Evolutionary conservation across 148 eudicot genomes (phyloP), one percentile per base, ranked within the genome.

Genomic region (Vaccinium vitisidaea): DNA sequence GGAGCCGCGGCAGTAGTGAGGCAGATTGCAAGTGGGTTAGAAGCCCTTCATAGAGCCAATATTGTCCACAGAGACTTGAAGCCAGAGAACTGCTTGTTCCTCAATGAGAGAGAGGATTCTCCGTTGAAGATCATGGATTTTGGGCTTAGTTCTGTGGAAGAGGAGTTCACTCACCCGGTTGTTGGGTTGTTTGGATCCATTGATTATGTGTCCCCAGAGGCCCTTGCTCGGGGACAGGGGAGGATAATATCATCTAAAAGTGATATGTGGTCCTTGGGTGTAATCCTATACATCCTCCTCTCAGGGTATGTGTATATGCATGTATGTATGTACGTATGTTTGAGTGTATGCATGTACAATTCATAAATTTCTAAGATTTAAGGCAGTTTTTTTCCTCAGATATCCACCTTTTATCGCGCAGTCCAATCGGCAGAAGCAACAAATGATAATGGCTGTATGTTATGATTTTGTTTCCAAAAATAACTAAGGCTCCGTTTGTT

Each of bases 201-300:
- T 12, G 93, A 91, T 84, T 91, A 89, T 77, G 91, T 91, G 8
- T 91, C 93, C 13, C 93, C 93, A 1, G 93, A 91, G 88, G 93
- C 90, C 12, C 86, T 91, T 21, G 82, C 87, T 5, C 84, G 81
- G 23, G 87, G 83, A 21, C 85, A 56, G 25, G 53, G 79, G 1
- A 46, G 30, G 6, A 11, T 48, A 76, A 77, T 91, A 6, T 86
- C 91, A 6, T 9, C 85, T 13, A 89, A 84, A 46, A 88, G 88
- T 75, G 93, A 91, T 82, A 87, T 91, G 80, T 91, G 93, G 93
- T 88, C 93, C 18, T 84, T 91, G 81, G 93, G 93, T 69, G 91
- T 91, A 23, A 91, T 91, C 65, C 78, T 89, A 23, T 91, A 88
- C 77, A 88, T 91, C 80, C 91, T 91, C 9, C 89, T 91, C 81